Evolutionary conservation across 148 eudicot genomes (phyloP).

Genomic region (Silene latifolia): DNA sequence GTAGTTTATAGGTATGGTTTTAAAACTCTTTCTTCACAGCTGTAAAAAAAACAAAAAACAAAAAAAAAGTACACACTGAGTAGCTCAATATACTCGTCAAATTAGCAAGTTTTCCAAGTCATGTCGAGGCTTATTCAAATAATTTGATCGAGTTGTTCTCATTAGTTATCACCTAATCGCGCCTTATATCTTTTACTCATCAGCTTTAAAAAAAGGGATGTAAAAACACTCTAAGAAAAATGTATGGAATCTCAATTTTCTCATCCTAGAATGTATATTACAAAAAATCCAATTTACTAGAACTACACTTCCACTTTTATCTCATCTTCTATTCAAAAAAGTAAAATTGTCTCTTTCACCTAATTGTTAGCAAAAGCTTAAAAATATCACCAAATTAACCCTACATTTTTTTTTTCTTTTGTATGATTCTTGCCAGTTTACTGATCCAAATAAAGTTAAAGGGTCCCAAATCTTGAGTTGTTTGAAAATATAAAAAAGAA

Average conservation of each 20-base stretch:
- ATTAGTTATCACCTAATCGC: too few relatives aligned
- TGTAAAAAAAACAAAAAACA: too few relatives aligned
- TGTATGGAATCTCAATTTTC: background rate
- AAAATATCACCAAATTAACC: background rate
- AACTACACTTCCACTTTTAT: background rate
- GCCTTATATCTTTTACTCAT: too few relatives aligned
- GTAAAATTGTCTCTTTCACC: constrained; percentile 33
- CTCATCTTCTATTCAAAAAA: constrained; percentile 18
- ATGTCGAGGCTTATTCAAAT: too few relatives aligned
- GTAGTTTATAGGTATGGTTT: too few relatives aligned
- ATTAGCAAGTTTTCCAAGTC: too few relatives aligned
- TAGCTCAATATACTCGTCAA: too few relatives aligned
- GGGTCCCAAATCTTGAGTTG: constrained; percentile 19
- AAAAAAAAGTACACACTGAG: too few relatives aligned
- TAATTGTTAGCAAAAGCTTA: constrained; percentile 6
- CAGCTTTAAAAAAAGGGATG: too few relatives aligned
- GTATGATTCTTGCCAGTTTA: constrained; percentile 18
- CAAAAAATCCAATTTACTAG: background rate
- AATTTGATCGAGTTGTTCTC: too few relatives aligned
- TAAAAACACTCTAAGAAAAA: background rate
- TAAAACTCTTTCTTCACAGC: too few relatives aligned
- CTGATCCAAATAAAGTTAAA: constrained; percentile 20
- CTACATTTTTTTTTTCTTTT: background rate
- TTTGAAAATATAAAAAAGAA: background rate
- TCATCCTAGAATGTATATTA: background rate